phyloP scores from a whole-genome alignment of 352 stramenopile species.

The Phytophthora brassicae region DNA sequence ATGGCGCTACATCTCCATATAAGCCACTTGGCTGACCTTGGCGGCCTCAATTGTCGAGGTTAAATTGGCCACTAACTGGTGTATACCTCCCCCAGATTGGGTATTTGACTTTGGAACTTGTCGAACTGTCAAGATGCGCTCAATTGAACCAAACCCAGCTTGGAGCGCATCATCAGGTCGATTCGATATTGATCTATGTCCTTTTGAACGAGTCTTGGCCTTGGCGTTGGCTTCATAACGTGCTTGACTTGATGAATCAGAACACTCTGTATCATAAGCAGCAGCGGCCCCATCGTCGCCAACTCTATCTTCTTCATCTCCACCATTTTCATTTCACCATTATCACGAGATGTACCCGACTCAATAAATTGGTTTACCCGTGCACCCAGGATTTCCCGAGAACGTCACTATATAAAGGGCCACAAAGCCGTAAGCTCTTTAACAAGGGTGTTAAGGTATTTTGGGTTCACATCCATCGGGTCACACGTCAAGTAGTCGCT shows the following conservation, averaged over 20 bases:
- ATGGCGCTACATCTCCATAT: not conserved
- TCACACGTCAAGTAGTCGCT: not conserved
- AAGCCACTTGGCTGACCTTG: conserved; percentile 1
- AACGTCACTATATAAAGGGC: not conserved
- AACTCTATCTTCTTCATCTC: too few species aligned
- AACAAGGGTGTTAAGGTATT: too few species aligned
- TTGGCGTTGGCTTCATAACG: not conserved
- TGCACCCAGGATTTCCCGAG: not conserved
- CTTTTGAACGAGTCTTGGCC: too few species aligned
- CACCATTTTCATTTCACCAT: too few species aligned
- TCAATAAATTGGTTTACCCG: not conserved
- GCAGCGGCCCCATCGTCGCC: too few species aligned
- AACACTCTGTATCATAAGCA: not conserved
- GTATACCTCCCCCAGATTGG: not conserved
- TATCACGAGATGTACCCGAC: not conserved
- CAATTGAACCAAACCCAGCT: too few species aligned
- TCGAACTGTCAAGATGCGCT: not conserved
- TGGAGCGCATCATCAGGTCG: too few species aligned
- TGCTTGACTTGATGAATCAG: not conserved
- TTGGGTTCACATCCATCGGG: not conserved
- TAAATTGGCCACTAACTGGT: not conserved
- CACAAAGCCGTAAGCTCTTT: too few species aligned
- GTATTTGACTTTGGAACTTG: not conserved
- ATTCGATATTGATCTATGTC: too few species aligned
- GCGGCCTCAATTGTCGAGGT: not conserved